phyloP scores from a whole-genome alignment of 805 yeast genomes.

The Sugiyamaella americana region DNA sequence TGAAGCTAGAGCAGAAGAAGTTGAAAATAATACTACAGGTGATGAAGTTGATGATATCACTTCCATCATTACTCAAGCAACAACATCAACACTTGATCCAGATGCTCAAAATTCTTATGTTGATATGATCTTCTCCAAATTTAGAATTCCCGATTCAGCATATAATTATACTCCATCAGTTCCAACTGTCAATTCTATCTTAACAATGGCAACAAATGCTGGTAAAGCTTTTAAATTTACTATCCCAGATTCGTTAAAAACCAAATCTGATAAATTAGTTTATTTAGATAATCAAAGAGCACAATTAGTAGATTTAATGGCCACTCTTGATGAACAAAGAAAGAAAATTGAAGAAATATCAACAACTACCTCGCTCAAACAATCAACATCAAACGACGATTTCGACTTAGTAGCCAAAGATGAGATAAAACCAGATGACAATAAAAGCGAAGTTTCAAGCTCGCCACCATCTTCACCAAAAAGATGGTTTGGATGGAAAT shows the following conservation, averaged over 20 bases:
- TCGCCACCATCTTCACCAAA: not conserved
- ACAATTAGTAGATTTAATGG: constrained; percentile 19
- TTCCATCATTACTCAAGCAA: constrained; percentile 2
- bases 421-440: constrained; percentile 11
- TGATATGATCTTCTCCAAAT: constrained; percentile 24
- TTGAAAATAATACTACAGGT: not conserved
- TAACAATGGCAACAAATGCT: not conserved
- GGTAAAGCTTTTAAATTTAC: constrained; percentile 3
- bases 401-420: constrained; percentile 21
- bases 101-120: constrained; percentile 9
- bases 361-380: not conserved
- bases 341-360: constrained; percentile 12
- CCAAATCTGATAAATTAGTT: constrained; percentile 17
- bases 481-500: constrained; percentile 17
- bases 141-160: constrained; percentile 24
- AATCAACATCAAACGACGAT: constrained; percentile 10
- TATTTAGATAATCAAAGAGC: constrained; percentile 16
- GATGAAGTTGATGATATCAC: not conserved
- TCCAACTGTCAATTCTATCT: not conserved
- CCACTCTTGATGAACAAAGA: constrained; percentile 15
- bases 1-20: not conserved
- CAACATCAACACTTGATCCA: not conserved
- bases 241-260: constrained; percentile 13
- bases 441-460: constrained; percentile 5
- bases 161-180: constrained; percentile 7